Evolutionary conservation across 2,329 filamentous ascomycete genomes (phyloP).

Genomic region (Setomelanomma holmii): DNA sequence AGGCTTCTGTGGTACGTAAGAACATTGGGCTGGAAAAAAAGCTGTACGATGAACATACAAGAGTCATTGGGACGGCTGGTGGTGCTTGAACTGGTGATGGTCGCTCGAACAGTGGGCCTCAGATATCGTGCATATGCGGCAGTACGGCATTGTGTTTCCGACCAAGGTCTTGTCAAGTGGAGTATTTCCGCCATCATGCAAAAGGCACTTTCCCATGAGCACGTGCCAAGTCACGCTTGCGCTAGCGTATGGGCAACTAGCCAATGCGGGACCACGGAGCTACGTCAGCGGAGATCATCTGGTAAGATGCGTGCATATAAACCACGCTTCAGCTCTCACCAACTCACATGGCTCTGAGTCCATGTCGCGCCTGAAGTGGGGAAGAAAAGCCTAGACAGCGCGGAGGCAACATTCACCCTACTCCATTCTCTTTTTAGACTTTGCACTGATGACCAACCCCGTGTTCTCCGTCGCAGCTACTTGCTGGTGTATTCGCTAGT

Average conservation of each 20-base stretch:
- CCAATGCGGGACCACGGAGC: slow-evolving; percentile 1
- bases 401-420: background rate
- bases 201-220: background rate
- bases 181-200: background rate
- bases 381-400: background rate
- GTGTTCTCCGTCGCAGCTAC: background rate
- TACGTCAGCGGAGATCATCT: background rate
- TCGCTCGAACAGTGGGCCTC: too few species aligned
- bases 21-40: too few species aligned
- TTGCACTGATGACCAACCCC: background rate
- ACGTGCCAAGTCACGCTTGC: slow-evolving; percentile 1
- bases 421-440: background rate
- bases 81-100: too few species aligned
- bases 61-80: too few species aligned
- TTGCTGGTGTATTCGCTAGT: slow-evolving; percentile 6
- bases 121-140: too few species aligned
- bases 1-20: too few species aligned
- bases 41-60: too few species aligned
- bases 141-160: background rate
- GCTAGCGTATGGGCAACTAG: background rate
- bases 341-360: background rate
- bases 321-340: slow-evolving; percentile 1
- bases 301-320: background rate
- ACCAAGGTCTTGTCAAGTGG: background rate
- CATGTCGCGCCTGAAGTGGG: background rate